Conservation (phyloP, 805 yeast species). For the Cyberlindnera bimundalis region DNA sequence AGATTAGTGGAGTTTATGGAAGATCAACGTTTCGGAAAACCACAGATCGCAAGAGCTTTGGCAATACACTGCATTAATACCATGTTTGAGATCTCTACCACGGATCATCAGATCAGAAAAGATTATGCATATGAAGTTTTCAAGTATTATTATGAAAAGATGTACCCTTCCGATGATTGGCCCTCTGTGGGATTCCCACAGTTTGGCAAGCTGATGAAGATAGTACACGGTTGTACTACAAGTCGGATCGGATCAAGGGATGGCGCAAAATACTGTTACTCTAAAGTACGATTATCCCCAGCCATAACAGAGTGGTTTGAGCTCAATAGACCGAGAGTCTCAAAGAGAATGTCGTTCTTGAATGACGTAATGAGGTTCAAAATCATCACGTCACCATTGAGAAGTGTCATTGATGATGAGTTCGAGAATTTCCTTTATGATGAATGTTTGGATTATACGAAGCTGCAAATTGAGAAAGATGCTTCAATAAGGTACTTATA, state of each 20-base stretch:
- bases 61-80: slow-evolving; percentile 11
- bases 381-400: slow-evolving; percentile 3
- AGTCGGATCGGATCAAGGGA: slow-evolving; percentile 74
- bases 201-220: slow-evolving; percentile 16
- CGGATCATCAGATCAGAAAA: slow-evolving; percentile 9
- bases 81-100: slow-evolving; percentile 2
- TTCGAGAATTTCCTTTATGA: slow-evolving; percentile 11
- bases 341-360: slow-evolving; percentile 2
- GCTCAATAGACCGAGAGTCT: not conserved
- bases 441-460: slow-evolving; percentile 3
- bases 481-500: slow-evolving; percentile 4
- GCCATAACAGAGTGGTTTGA: slow-evolving; percentile 4
- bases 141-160: slow-evolving; percentile 10
- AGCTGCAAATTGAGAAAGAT: not conserved
- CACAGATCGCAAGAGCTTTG: slow-evolving; percentile 6
- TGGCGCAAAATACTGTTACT: slow-evolving; percentile 76
- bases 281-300: slow-evolving; percentile 6
- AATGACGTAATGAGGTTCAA: slow-evolving; percentile 8
- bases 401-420: slow-evolving; percentile 8
- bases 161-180: not conserved
- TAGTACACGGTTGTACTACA: slow-evolving; percentile 6
- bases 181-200: slow-evolving; percentile 10
- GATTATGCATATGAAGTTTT: slow-evolving; percentile 14
- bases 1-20: not conserved
- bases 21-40: not conserved